Conservation (phyloP, 495 filamentous ascomycete genomes). For the Coniosporium apollinis region DNA sequence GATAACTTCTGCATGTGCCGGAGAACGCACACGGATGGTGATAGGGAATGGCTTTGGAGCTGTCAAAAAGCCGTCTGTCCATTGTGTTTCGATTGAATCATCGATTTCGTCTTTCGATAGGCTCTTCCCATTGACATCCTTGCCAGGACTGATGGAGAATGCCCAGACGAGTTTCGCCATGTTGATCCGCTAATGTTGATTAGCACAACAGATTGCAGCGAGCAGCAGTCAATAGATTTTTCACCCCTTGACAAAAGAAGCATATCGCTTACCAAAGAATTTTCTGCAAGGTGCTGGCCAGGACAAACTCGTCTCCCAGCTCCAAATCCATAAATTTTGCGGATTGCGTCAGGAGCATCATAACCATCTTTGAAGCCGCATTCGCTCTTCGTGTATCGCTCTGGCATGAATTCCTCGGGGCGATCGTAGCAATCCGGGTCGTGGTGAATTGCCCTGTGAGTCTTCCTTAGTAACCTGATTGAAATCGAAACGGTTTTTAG, state of each 20-base stretch:
- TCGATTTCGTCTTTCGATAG: slow-evolving; percentile 4
- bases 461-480: no score
- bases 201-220: slow-evolving; percentile 9
- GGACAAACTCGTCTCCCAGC: slow-evolving; percentile 14
- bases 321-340: slow-evolving; percentile 17
- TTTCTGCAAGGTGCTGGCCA: slow-evolving; percentile 11
- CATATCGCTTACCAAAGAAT: neutral
- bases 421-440: slow-evolving; percentile 8
- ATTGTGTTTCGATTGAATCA: slow-evolving; percentile 15
- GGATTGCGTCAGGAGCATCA: slow-evolving; percentile 6
- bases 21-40: slow-evolving; percentile 17
- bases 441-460: no score
- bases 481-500: no score
- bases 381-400: slow-evolving; percentile 10
- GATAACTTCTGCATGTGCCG: slow-evolving; percentile 21
- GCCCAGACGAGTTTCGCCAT: slow-evolving; percentile 14
- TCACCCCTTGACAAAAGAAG: neutral
- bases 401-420: slow-evolving; percentile 13
- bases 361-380: slow-evolving; percentile 12
- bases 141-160: slow-evolving; percentile 6
- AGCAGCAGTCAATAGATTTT: neutral
- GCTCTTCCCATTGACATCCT: neutral
- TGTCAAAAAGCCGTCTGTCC: slow-evolving; percentile 27
- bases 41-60: slow-evolving; percentile 23
- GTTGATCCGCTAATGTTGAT: no score